Evolutionary conservation across 2,329 filamentous ascomycete species (phyloP).

Genomic region (Phialocephala subalpina): DNA sequence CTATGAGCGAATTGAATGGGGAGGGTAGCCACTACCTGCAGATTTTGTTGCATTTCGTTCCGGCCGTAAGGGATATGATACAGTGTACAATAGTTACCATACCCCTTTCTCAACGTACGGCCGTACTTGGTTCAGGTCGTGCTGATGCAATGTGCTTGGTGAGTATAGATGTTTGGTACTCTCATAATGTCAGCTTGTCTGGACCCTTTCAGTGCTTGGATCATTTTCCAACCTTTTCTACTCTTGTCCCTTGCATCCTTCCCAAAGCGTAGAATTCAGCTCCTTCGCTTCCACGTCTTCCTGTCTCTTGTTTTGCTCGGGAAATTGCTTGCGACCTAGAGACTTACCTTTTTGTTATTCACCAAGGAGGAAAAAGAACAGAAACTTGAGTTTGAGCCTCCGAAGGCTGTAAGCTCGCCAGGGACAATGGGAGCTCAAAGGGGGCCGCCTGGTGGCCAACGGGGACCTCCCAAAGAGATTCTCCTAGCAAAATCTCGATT

Average conservation of each 20-base stretch:
- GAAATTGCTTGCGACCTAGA: too few species aligned
- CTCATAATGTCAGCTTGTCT: neutral
- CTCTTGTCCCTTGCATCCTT: neutral
- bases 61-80: neutral
- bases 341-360: neutral
- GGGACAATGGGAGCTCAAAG: neutral
- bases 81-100: neutral
- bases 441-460: neutral
- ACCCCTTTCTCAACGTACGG: neutral
- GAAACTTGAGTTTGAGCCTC: neutral
- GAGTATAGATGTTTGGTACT: neutral
- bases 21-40: neutral
- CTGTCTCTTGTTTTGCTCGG: too few species aligned
- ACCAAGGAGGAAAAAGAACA: neutral
- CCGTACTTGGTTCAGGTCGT: neutral
- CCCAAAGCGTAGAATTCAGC: too few species aligned
- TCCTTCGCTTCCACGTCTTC: too few species aligned
- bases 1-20: neutral
- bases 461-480: constrained; percentile 9
- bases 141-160: neutral
- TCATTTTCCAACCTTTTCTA: neutral
- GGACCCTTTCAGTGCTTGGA: neutral
- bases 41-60: neutral
- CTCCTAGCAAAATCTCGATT: constrained; percentile 12
- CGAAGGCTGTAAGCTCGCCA: neutral